A percentile compares a stretch with the other conserved stretches of the same genome.
phyloP scores from a whole-genome alignment of 2,329 filamentous ascomycete species.

The Lecanosticta acicola region DNA sequence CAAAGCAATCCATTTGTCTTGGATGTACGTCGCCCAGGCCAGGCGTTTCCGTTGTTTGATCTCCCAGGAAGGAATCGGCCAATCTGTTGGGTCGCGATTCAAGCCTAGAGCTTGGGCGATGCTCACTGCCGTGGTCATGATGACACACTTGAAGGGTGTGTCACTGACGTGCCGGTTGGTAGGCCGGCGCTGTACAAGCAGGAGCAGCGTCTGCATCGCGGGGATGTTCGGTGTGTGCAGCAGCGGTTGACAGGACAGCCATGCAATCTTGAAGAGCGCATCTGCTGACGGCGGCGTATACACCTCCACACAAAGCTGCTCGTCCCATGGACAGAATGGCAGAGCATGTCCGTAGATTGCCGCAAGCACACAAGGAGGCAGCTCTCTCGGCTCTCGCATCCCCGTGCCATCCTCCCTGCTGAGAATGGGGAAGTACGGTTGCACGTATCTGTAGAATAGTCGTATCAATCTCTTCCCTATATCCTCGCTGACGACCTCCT shows the following conservation, averaged over 20 bases:
- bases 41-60: conserved; percentile 56
- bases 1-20: conserved; percentile 58
- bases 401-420: conserved; percentile 33
- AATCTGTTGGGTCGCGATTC: conserved; percentile 56
- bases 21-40: conserved; percentile 61
- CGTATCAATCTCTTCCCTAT: conserved; percentile 37
- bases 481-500: conserved; percentile 28
- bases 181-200: conserved; percentile 31
- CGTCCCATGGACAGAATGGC: conserved; percentile 43
- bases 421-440: conserved; percentile 43
- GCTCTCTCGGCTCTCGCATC: conserved; percentile 28
- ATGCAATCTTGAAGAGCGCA: conserved; percentile 30
- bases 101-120: conserved; percentile 55
- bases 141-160: conserved; percentile 32
- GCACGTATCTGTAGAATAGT: conserved; percentile 40
- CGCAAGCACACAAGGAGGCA: conserved; percentile 37
- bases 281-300: conserved; percentile 32
- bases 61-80: conserved; percentile 60
- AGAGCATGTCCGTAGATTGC: conserved; percentile 42
- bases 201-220: conserved; percentile 29
- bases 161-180: conserved; percentile 33
- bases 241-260: conserved; percentile 27
- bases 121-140: conserved; percentile 40
- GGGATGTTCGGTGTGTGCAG: conserved; percentile 31
- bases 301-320: conserved; percentile 34